Percentiles rank a stretch among this genome's conserved stretches.
These are phyloP conservation scores for Xerocomus spinulosus DNA, from an alignment of 768 basidiomycete species.

Conservation along the genomic window DNA sequence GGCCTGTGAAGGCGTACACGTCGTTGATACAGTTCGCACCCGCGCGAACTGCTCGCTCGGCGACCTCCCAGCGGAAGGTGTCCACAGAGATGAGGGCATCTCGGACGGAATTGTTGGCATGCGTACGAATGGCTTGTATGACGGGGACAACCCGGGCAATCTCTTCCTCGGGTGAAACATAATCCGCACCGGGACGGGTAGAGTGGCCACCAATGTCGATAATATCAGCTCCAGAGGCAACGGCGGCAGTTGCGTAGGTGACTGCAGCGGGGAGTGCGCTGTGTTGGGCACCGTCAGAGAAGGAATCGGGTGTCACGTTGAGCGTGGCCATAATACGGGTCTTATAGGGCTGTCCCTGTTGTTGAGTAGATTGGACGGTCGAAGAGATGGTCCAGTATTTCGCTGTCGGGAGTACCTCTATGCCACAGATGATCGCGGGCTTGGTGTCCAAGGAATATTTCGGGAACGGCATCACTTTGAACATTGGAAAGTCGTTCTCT, in stretches of 20 bases:
- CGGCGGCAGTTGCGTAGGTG: slow-evolving; percentile 44
- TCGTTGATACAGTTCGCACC: slow-evolving; percentile 96
- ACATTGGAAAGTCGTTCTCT: slow-evolving; percentile 45
- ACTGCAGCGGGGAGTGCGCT: slow-evolving; percentile 51
- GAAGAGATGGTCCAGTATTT: slow-evolving; percentile 25
- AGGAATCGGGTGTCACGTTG: slow-evolving; percentile 93
- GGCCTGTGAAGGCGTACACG: slow-evolving; percentile 76
- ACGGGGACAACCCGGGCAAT: slow-evolving; percentile 65
- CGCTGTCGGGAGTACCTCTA: slow-evolving; percentile 18
- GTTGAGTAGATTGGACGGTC: slow-evolving; percentile 8
- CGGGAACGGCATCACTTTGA: slow-evolving; percentile 75
- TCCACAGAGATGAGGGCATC: slow-evolving; percentile 22
- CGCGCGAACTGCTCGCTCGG: slow-evolving; percentile 51
- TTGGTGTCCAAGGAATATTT: slow-evolving; percentile 37
- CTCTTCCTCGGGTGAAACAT: slow-evolving; percentile 69
- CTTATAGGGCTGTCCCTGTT: slow-evolving; percentile 23
- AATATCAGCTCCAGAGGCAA: slow-evolving; percentile 61
- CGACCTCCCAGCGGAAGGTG: slow-evolving; percentile 25
- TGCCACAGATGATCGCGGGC: slow-evolving; percentile 1
- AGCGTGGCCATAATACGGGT: slow-evolving; percentile 88
- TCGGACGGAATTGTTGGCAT: slow-evolving; percentile 14
- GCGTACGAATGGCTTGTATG: slow-evolving; percentile 51
- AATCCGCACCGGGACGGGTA: slow-evolving; percentile 75
- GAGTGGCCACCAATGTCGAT: slow-evolving; percentile 94
- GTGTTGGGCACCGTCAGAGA: slow-evolving; percentile 78